phyloP scores from a whole-genome alignment of 164 flowering plant genomes.

The Vitis rupestris region DNA sequence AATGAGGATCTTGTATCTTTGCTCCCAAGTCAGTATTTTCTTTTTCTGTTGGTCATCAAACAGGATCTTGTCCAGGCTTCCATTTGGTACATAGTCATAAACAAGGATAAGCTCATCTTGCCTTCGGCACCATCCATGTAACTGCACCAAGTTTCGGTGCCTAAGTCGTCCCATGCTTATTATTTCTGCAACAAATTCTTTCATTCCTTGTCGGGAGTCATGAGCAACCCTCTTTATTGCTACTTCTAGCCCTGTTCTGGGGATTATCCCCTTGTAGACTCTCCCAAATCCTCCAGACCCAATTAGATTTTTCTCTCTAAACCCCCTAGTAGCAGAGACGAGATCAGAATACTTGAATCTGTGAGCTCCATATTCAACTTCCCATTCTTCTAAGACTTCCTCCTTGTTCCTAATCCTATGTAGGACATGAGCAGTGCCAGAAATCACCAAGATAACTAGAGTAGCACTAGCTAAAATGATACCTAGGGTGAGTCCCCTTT shows the following conservation, averaged over 20 bases:
- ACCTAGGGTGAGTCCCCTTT: too few relatives aligned
- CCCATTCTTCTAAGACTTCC: not conserved
- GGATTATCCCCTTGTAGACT: constrained; percentile 32
- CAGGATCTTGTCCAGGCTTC: constrained; percentile 31
- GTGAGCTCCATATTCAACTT: not conserved
- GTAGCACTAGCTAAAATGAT: too few relatives aligned
- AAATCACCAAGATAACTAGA: too few relatives aligned
- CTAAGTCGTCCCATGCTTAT: constrained; percentile 30
- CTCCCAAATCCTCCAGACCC: constrained; percentile 40
- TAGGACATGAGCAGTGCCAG: too few relatives aligned
- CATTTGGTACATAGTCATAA: constrained; percentile 37
- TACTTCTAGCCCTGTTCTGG: constrained; percentile 13
- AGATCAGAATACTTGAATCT: constrained; percentile 20
- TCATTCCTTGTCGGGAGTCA: constrained; percentile 37
- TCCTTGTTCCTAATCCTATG: too few relatives aligned
- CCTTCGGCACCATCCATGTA: constrained; percentile 34
- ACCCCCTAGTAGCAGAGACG: constrained; percentile 29
- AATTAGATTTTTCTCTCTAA: constrained; percentile 26
- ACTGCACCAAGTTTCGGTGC: constrained; percentile 33
- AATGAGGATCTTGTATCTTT: constrained; percentile 10
- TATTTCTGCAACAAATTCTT: constrained; percentile 36
- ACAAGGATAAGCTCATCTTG: constrained; percentile 31
- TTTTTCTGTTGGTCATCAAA: constrained; percentile 6
- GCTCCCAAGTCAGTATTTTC: constrained; percentile 15
- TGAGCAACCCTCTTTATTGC: constrained; percentile 38